These are phyloP conservation scores for Volvariella volvacea DNA, from an alignment of 1,284 basidiomycete species.

Conservation along the genomic window DNA sequence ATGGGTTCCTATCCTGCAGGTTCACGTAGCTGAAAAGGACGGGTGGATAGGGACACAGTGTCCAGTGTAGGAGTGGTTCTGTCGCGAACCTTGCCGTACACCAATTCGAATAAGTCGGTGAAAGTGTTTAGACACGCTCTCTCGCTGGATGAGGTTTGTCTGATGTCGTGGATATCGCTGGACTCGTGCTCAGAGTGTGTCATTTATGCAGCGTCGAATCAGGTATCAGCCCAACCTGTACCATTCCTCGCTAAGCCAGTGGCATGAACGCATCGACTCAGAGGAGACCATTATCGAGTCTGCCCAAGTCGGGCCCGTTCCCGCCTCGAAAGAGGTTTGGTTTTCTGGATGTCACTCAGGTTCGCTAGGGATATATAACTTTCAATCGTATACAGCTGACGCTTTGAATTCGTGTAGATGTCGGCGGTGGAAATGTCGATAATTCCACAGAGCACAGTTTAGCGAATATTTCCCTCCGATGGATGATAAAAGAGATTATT, in stretches of 20 bases:
- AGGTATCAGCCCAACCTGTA: background rate
- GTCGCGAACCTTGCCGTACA: conserved; percentile 53
- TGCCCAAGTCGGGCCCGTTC: too few relatives aligned
- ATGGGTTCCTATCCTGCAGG: background rate
- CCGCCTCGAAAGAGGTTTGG: conserved; percentile 38
- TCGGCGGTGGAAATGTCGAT: conserved; percentile 44
- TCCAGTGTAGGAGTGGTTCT: conserved; percentile 56
- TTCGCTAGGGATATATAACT: conserved; percentile 14
- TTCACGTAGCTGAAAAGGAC: conserved; percentile 2
- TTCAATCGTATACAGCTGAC: background rate
- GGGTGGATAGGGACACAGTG: conserved; percentile 53
- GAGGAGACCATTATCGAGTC: too few relatives aligned
- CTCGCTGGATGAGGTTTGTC: conserved; percentile 52
- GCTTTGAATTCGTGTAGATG: conserved; percentile 28
- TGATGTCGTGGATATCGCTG: too few relatives aligned
- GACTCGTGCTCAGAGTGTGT: too few relatives aligned
- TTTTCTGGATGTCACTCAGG: conserved; percentile 39
- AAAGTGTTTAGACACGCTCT: conserved; percentile 57
- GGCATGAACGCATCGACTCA: too few relatives aligned
- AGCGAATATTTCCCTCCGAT: conserved; percentile 44
- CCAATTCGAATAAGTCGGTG: conserved; percentile 47
- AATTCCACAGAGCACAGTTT: conserved; percentile 32
- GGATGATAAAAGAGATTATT: conserved; percentile 53
- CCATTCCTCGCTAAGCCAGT: background rate
- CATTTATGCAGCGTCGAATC: background rate